Percentiles rank a stretch among this genome's conserved stretches.
Conservation (phyloP, 352 stramenopile species). For the Thraustochytrium sp. region DNA sequence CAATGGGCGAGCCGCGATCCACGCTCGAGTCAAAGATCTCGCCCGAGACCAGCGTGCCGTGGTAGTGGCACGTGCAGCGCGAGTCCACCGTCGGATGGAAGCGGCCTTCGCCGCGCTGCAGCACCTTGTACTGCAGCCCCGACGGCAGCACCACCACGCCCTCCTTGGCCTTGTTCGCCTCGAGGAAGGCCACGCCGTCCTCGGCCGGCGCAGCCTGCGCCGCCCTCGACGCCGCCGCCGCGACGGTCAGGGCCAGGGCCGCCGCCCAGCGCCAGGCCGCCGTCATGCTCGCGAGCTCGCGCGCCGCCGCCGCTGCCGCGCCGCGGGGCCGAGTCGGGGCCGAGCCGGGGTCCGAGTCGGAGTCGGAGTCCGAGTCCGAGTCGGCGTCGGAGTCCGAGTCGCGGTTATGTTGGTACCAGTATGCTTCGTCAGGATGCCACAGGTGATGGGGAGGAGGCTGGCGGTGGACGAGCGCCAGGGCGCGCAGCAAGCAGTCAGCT, state of each 20-base stretch:
- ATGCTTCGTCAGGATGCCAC: background rate
- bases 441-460: background rate
- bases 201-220: background rate
- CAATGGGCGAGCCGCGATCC: slow-evolving; percentile 82
- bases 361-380: too few species aligned
- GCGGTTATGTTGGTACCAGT: too few species aligned
- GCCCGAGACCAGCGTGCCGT: slow-evolving; percentile 88
- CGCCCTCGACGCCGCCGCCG: background rate
- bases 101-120: slow-evolving; percentile 52
- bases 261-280: background rate
- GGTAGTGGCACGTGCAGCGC: slow-evolving; percentile 78
- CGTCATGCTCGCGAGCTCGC: too few species aligned
- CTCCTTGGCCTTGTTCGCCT: slow-evolving; percentile 61
- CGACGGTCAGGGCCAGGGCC: background rate
- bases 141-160: slow-evolving; percentile 62
- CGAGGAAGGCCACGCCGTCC: slow-evolving; percentile 62
- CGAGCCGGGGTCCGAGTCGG: too few species aligned
- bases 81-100: slow-evolving; percentile 52
- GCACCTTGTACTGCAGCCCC: slow-evolving; percentile 74
- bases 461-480: too few species aligned
- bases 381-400: too few species aligned
- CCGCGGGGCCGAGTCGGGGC: too few species aligned
- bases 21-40: slow-evolving; percentile 94
- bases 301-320: too few species aligned
- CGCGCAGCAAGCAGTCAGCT: too few species aligned